phyloP scores from a whole-genome alignment of 106 monocot species.

The Acorus calamus region DNA sequence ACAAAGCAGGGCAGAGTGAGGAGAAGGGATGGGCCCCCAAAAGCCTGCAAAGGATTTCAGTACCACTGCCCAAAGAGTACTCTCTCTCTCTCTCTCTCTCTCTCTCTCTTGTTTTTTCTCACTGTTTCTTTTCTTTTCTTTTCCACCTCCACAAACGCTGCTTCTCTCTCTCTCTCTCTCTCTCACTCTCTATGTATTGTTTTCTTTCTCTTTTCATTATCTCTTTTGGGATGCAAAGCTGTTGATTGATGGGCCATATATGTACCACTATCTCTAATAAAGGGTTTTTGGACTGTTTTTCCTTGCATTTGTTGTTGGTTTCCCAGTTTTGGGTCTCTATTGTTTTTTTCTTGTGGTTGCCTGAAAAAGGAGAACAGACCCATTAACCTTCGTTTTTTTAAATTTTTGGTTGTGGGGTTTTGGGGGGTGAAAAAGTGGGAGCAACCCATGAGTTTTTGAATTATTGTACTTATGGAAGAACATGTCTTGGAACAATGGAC shows the following conservation, averaged over 20 bases:
- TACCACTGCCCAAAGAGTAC: not conserved
- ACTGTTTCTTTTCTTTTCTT: not conserved
- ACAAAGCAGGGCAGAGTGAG: slow-evolving; percentile 4
- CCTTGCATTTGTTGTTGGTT: not conserved
- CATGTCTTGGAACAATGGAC: too few species aligned
- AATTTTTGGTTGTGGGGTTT: too few species aligned
- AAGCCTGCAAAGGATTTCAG: slow-evolving; percentile 10
- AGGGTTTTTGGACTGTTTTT: slow-evolving; percentile 12
- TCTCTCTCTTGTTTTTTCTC: slow-evolving; percentile 8
- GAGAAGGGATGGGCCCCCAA: slow-evolving; percentile 18
- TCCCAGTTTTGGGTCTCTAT: slow-evolving; percentile 2
- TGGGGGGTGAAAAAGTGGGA: too few species aligned
- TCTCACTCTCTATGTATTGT: not conserved
- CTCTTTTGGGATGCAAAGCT: slow-evolving; percentile 14
- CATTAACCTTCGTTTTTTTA: not conserved
- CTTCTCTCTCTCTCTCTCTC: not conserved
- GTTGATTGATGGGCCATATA: slow-evolving; percentile 29
- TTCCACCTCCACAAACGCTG: not conserved
- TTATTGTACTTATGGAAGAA: too few species aligned
- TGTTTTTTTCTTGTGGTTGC: slow-evolving; percentile 4
- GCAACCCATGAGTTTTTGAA: too few species aligned
- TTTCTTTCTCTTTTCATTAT: slow-evolving; percentile 1
- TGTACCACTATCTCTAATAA: slow-evolving; percentile 1
- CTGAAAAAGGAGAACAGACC: slow-evolving; percentile 6
- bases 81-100: not conserved